These are phyloP conservation scores for Polyporus arcularius DNA, from an alignment of 768 basidiomycete genomes.

Conservation along the genomic window DNA sequence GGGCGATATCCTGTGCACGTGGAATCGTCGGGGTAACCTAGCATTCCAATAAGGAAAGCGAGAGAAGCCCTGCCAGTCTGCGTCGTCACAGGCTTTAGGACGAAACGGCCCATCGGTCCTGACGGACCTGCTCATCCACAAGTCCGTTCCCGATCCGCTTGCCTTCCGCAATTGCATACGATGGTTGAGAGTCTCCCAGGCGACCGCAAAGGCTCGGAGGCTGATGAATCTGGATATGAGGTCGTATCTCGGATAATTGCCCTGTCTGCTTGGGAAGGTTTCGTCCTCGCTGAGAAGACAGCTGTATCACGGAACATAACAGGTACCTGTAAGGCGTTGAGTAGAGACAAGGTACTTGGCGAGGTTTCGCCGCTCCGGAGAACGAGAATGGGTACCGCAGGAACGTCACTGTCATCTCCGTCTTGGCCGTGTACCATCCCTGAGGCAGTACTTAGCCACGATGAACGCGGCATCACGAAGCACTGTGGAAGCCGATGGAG, in stretches of 20 bases:
- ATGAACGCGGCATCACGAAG: background rate
- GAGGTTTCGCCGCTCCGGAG: conserved; percentile 19
- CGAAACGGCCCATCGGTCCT: conserved; percentile 8
- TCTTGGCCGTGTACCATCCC: conserved; percentile 4
- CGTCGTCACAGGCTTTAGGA: background rate
- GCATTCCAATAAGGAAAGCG: background rate
- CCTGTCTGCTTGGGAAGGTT: background rate
- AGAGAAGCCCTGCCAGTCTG: conserved; percentile 1
- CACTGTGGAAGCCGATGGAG: background rate
- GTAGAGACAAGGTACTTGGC: background rate
- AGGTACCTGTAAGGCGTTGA: background rate
- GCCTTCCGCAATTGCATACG: conserved; percentile 5
- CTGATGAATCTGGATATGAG: background rate
- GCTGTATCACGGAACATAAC: background rate
- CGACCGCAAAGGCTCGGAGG: background rate
- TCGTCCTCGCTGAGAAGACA: background rate
- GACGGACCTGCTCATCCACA: background rate
- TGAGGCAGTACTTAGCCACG: background rate
- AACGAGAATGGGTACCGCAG: conserved; percentile 1
- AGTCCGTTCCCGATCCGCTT: background rate
- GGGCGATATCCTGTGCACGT: conserved; percentile 4
- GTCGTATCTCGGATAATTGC: conserved; percentile 11
- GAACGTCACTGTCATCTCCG: background rate
- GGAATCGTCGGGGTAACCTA: conserved; percentile 19
- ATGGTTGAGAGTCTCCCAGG: background rate